These are phyloP conservation scores for Candida orba DNA, from an alignment of 805 yeast genomes.

Conservation along the genomic window DNA sequence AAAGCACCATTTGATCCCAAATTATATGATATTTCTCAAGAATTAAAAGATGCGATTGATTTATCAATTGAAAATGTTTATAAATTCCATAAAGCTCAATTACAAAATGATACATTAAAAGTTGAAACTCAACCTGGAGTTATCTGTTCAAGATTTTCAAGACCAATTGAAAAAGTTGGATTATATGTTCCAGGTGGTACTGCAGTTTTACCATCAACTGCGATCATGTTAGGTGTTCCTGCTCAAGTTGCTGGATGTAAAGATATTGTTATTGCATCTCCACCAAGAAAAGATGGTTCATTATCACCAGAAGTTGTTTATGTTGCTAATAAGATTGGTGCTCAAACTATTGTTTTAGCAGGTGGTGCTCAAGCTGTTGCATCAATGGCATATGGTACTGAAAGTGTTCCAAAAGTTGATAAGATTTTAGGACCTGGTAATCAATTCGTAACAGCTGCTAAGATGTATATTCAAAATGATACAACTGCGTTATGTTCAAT, in stretches of 20 bases:
- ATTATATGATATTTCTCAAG: slow-evolving; percentile 65
- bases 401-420: slow-evolving; percentile 85
- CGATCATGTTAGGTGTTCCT: slow-evolving; percentile 97
- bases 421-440: slow-evolving; percentile 98
- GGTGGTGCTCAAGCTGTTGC: slow-evolving; percentile 99
- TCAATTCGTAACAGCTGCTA: slow-evolving; percentile 98
- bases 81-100: slow-evolving; percentile 91
- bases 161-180: slow-evolving; percentile 93
- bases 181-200: slow-evolving; percentile 98
- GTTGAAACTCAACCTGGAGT: slow-evolving; percentile 97
- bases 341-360: slow-evolving; percentile 81
- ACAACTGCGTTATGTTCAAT: slow-evolving; percentile 91
- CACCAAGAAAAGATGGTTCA: slow-evolving; percentile 89
- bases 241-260: slow-evolving; percentile 96
- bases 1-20: slow-evolving; percentile 82
- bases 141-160: slow-evolving; percentile 85
- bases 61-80: slow-evolving; percentile 82
- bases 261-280: slow-evolving; percentile 88
- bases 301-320: slow-evolving; percentile 96
- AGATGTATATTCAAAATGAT: slow-evolving; percentile 95
- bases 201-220: slow-evolving; percentile 95
- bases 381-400: slow-evolving; percentile 98
- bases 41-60: slow-evolving; percentile 79
- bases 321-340: slow-evolving; percentile 95
- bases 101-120: slow-evolving; percentile 59